These are phyloP conservation scores for Chenopodium suecicum DNA, from an alignment of 148 eudicot genomes.

Conservation along the genomic window DNA sequence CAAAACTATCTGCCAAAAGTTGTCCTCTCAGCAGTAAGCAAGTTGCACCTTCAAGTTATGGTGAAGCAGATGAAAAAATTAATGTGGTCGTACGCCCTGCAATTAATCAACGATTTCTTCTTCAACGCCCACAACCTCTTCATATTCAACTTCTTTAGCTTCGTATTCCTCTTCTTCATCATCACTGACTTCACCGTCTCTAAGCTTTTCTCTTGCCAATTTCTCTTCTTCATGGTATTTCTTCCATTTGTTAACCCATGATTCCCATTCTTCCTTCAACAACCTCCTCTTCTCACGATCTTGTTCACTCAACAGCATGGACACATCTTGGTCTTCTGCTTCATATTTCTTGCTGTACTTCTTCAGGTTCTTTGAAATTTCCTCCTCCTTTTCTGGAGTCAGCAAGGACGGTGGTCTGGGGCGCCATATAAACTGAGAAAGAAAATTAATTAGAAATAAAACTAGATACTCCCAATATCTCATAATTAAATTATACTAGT, in stretches of 20 bases:
- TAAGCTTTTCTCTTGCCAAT: slow-evolving; percentile 51
- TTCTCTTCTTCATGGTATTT: slow-evolving; percentile 64
- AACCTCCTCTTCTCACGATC: slow-evolving; percentile 80
- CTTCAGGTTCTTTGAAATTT: slow-evolving; percentile 81
- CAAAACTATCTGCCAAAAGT: not conserved
- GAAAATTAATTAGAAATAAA: too few species aligned
- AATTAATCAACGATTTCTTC: slow-evolving; percentile 51
- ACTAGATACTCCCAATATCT: not conserved
- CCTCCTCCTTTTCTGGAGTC: slow-evolving; percentile 86
- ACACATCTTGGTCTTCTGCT: slow-evolving; percentile 89
- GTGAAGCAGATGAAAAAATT: not conserved
- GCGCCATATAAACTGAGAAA: slow-evolving; percentile 72
- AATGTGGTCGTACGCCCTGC: too few species aligned
- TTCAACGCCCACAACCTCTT: slow-evolving; percentile 60
- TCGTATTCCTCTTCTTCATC: slow-evolving; percentile 95
- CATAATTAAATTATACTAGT: too few species aligned
- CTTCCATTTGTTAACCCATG: slow-evolving; percentile 73
- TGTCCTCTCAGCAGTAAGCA: slow-evolving; percentile 1
- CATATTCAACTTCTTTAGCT: slow-evolving; percentile 84
- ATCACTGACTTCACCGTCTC: slow-evolving; percentile 88
- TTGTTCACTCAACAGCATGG: slow-evolving; percentile 74
- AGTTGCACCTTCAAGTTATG: not conserved
- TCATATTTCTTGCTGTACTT: slow-evolving; percentile 91
- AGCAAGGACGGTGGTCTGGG: slow-evolving; percentile 87
- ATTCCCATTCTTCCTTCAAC: slow-evolving; percentile 88